These are phyloP conservation scores for Aureobasidium sp. DNA, from an alignment of 2,329 filamentous ascomycete species.

Conservation along the genomic window DNA sequence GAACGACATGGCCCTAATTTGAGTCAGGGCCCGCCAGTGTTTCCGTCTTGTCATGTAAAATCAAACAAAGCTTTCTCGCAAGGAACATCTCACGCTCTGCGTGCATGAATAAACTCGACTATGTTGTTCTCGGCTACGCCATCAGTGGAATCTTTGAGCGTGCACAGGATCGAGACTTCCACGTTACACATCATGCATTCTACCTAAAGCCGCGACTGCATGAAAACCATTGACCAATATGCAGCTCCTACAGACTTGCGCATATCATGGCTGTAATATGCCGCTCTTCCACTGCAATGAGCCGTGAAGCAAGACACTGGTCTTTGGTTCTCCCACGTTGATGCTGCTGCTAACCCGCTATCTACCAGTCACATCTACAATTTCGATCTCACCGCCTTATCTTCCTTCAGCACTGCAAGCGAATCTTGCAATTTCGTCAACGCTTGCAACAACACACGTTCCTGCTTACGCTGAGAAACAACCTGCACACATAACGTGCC, in stretches of 20 bases:
- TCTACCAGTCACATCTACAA: constrained; percentile 3
- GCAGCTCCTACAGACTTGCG: neutral
- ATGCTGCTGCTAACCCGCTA: neutral
- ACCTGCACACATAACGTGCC: constrained; percentile 51
- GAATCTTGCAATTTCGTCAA: constrained; percentile 48
- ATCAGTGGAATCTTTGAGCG: neutral
- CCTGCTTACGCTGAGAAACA: constrained; percentile 45
- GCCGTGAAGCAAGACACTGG: neutral
- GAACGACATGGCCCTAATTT: constrained; percentile 7
- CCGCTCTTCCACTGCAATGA: neutral
- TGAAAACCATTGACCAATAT: neutral
- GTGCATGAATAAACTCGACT: neutral
- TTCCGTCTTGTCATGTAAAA: neutral
- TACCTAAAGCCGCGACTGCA: neutral
- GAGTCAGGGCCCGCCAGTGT: neutral
- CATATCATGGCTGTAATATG: neutral
- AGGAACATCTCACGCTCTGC: neutral
- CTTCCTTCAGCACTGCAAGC: constrained; percentile 20
- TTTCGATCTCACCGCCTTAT: neutral
- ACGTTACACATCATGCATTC: neutral
- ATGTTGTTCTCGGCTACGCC: neutral
- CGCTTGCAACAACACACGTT: constrained; percentile 43
- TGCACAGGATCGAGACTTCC: neutral
- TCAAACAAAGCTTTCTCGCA: neutral
- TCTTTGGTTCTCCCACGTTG: neutral